A percentile compares a stretch with the other conserved stretches of the same genome.
Evolutionary conservation across 78 protist species (phyloP).

Genomic region (Creolimax fragrantissima): DNA sequence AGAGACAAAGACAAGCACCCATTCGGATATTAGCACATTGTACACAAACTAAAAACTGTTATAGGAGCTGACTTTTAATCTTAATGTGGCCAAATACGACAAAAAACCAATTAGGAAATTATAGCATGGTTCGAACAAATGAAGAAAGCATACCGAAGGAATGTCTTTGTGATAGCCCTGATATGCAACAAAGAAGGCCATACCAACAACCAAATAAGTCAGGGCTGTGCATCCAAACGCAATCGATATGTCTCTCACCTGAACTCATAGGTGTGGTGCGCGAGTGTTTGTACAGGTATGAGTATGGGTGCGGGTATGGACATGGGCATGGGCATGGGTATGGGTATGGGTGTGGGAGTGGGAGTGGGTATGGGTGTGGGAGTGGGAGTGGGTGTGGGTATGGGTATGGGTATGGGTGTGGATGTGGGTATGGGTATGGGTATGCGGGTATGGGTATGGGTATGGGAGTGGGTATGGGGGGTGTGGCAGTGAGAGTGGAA

Average conservation of each 20-base stretch:
- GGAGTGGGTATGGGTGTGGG: not conserved
- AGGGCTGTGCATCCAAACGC: not conserved
- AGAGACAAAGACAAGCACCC: too few relatives aligned
- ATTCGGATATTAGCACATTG: too few relatives aligned
- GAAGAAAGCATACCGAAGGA: too few relatives aligned
- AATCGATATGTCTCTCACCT: constrained; percentile 8
- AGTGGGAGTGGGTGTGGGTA: not conserved
- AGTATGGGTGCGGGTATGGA: not conserved
- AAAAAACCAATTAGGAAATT: too few relatives aligned
- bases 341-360: not conserved
- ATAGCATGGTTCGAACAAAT: too few relatives aligned
- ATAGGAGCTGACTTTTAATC: too few relatives aligned
- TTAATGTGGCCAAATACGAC: too few relatives aligned
- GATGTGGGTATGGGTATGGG: not conserved
- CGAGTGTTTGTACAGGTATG: not conserved
- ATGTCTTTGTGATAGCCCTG: not conserved
- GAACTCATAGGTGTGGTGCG: not conserved
- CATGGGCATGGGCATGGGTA: not conserved
- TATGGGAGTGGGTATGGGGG: too few relatives aligned
- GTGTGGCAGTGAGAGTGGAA: too few relatives aligned
- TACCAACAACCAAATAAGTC: not conserved
- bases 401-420: not conserved
- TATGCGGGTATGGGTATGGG: not conserved
- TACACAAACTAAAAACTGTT: too few relatives aligned
- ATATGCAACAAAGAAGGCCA: not conserved